Conservation (phyloP, 345 rosid genomes). For the Trapa bicornis region DNA sequence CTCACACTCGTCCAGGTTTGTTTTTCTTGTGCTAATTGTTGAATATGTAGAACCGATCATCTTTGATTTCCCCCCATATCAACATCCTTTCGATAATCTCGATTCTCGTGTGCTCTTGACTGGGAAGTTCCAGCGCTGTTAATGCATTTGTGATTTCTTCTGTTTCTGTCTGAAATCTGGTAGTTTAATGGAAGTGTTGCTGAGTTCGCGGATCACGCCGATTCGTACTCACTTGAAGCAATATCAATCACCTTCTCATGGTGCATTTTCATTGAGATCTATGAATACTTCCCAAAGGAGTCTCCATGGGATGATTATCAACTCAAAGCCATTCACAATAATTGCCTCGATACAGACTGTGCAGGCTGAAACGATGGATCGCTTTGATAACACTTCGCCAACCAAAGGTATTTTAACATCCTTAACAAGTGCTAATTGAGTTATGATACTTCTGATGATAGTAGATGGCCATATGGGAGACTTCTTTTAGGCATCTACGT, state of each 20-base stretch:
- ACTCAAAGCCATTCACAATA: conserved; percentile 28
- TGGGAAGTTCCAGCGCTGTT: background rate
- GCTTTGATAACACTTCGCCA: conserved; percentile 34
- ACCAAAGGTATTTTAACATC: conserved; percentile 32
- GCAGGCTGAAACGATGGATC: conserved; percentile 27
- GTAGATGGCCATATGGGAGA: background rate
- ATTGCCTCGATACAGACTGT: conserved; percentile 40
- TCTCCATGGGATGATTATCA: conserved; percentile 22
- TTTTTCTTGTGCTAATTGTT: background rate
- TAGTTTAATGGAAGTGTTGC: conserved; percentile 51
- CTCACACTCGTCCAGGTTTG: background rate
- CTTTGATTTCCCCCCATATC: background rate
- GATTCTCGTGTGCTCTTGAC: background rate
- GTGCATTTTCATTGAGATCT: conserved; percentile 19
- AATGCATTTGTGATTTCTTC: conserved; percentile 7
- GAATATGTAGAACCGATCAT: background rate
- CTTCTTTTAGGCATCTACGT: background rate
- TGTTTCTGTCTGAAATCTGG: conserved; percentile 16
- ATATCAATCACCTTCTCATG: conserved; percentile 15
- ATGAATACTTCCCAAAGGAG: conserved; percentile 13
- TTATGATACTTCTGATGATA: background rate
- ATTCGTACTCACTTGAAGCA: conserved; percentile 19
- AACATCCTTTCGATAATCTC: background rate
- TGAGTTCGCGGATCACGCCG: conserved; percentile 25
- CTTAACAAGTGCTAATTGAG: background rate